Percentiles rank a stretch among this genome's conserved stretches.
These are phyloP conservation scores for Graphium sp. DNA, from an alignment of 2,329 filamentous ascomycete genomes.

Conservation along the genomic window DNA sequence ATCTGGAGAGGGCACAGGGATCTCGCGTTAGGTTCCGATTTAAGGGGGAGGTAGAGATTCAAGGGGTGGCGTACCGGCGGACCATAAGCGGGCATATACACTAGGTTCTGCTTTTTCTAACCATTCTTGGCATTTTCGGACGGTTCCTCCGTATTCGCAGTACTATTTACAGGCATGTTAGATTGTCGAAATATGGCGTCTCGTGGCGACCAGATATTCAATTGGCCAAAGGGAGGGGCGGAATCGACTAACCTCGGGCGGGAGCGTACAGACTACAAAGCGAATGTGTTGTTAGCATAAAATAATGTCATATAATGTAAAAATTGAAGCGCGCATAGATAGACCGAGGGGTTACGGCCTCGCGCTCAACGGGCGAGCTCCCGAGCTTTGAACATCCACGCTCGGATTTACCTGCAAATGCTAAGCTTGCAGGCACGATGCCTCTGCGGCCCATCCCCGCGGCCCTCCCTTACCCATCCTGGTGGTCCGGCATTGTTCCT, in stretches of 20 bases:
- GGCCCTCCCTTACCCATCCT: conserved; percentile 18
- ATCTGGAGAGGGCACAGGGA: conserved; percentile 27
- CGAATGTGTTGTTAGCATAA: conserved; percentile 6
- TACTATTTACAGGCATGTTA: conserved; percentile 44
- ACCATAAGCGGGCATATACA: conserved; percentile 71
- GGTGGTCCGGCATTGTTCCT: conserved; percentile 24
- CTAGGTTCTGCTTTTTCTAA: conserved; percentile 57
- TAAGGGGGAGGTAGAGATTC: neutral
- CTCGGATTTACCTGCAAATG: conserved; percentile 16
- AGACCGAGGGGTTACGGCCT: conserved; percentile 2
- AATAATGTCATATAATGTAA: neutral
- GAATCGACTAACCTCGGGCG: conserved; percentile 37
- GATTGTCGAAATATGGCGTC: conserved; percentile 5
- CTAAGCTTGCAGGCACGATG: conserved; percentile 25
- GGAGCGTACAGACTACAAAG: conserved; percentile 41
- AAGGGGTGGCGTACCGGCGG: conserved; percentile 43
- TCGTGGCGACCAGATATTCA: conserved; percentile 1
- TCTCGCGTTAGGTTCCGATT: neutral
- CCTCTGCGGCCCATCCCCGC: conserved; percentile 13
- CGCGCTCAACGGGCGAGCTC: too few relatives aligned
- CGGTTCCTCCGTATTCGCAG: conserved; percentile 94
- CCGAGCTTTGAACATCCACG: conserved; percentile 20
- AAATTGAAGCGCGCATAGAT: conserved; percentile 1
- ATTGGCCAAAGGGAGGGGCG: conserved; percentile 2
- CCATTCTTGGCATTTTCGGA: conserved; percentile 97